phyloP scores from a whole-genome alignment of 345 rosid genomes.

The Carallia brachiata region DNA sequence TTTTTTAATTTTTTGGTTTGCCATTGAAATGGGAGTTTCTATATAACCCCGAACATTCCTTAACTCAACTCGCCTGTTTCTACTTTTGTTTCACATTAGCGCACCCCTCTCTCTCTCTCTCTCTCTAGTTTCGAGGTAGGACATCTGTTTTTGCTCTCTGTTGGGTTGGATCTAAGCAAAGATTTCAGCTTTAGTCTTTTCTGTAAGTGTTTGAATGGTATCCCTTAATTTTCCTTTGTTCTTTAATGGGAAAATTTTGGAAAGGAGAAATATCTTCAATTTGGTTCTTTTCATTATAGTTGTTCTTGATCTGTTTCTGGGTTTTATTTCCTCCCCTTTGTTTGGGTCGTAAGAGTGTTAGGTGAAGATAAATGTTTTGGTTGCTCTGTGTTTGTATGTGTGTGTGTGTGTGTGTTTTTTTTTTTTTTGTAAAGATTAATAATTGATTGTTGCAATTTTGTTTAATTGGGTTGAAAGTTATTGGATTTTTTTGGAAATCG shows the following conservation, averaged over 20 bases:
- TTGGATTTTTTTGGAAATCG: background rate
- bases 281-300: no score
- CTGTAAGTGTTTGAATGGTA: conserved; percentile 7
- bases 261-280: background rate
- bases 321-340: no score
- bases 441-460: background rate
- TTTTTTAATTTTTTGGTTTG: no score
- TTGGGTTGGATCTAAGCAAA: conserved; percentile 17
- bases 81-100: background rate
- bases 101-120: background rate
- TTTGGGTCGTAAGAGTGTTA: no score
- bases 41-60: conserved; percentile 2
- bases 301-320: no score
- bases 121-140: background rate
- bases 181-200: background rate
- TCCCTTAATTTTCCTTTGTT: background rate
- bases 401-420: background rate
- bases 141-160: background rate
- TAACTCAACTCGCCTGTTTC: background rate
- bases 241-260: background rate
- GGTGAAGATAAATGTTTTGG: background rate
- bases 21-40: conserved; percentile 1
- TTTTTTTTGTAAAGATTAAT: background rate
- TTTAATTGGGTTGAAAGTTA: background rate
- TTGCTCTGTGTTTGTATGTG: background rate